These are phyloP conservation scores for Cornus kousa DNA, from an alignment of 148 eudicot species.

Conservation along the genomic window DNA sequence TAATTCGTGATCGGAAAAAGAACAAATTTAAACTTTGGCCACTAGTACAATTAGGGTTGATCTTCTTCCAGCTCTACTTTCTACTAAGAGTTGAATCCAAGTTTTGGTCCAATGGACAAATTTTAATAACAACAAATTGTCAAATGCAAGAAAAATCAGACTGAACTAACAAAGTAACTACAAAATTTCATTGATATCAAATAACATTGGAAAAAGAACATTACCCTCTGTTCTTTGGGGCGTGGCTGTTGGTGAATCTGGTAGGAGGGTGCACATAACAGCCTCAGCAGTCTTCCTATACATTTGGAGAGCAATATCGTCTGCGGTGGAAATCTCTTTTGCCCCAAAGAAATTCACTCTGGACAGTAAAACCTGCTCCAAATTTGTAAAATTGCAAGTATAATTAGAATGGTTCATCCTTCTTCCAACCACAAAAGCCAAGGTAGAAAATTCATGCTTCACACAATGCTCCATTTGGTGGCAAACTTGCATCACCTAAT, in stretches of 20 bases:
- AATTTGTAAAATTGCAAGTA: background rate
- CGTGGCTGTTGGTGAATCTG: conserved; percentile 64
- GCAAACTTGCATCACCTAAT: no score
- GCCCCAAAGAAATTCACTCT: conserved; percentile 65
- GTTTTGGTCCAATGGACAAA: no score
- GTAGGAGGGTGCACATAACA: conserved; percentile 65
- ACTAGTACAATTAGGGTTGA: no score
- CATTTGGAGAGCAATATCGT: conserved; percentile 39
- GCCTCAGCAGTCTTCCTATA: conserved; percentile 66
- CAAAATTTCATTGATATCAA: background rate
- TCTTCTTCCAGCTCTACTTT: no score
- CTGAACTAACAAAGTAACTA: no score
- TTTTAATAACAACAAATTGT: no score
- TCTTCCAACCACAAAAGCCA: background rate
- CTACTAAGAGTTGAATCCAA: no score
- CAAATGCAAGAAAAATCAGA: no score
- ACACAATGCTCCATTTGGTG: background rate
- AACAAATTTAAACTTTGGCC: no score
- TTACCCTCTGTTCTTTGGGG: conserved; percentile 60
- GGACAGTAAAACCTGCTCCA: conserved; percentile 62
- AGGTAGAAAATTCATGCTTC: background rate
- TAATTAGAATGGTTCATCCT: background rate
- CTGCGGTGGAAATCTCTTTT: conserved; percentile 45
- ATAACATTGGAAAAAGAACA: background rate
- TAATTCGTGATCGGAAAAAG: no score